Evolutionary conservation across 371 early-diverging fungal species (phyloP).

Genomic region (Mortierella sp.): DNA sequence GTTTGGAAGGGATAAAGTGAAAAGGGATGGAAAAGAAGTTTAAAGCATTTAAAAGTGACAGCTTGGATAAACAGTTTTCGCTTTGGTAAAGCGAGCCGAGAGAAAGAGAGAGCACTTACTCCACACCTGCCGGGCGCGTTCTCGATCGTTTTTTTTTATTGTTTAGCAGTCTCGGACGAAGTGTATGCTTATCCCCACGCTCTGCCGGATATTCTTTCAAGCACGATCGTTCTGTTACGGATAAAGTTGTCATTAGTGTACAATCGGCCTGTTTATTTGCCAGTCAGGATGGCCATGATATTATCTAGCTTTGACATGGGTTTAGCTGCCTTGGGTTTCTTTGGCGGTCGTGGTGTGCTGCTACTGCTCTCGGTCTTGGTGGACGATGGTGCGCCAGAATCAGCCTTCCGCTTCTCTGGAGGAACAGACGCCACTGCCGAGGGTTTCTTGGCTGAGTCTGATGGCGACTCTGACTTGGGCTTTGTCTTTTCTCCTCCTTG

Average conservation of each 20-base stretch:
- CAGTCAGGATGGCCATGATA: constrained; percentile 51
- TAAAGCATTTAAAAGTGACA: neutral
- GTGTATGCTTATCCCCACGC: neutral
- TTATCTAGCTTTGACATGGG: constrained; percentile 38
- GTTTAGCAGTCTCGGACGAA: neutral
- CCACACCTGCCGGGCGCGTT: neutral
- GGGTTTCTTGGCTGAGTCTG: neutral
- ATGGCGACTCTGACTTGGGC: neutral
- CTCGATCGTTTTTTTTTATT: neutral
- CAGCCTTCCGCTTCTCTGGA: neutral
- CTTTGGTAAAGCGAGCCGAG: constrained; percentile 1
- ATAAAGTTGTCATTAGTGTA: neutral
- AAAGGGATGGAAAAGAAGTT: neutral
- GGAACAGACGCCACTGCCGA: neutral
- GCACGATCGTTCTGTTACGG: neutral
- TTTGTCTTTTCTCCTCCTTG: neutral
- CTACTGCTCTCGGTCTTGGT: neutral
- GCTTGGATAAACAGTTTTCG: neutral
- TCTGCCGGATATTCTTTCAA: no score
- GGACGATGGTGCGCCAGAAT: neutral
- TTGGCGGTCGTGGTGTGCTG: constrained; percentile 14
- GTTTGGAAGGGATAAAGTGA: neutral
- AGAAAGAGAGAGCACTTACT: neutral
- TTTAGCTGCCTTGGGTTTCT: constrained; percentile 28
- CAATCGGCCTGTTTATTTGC: constrained; percentile 28